These are phyloP conservation scores for Physaria fendleri DNA, from an alignment of 345 rosid species.

Conservation along the genomic window DNA sequence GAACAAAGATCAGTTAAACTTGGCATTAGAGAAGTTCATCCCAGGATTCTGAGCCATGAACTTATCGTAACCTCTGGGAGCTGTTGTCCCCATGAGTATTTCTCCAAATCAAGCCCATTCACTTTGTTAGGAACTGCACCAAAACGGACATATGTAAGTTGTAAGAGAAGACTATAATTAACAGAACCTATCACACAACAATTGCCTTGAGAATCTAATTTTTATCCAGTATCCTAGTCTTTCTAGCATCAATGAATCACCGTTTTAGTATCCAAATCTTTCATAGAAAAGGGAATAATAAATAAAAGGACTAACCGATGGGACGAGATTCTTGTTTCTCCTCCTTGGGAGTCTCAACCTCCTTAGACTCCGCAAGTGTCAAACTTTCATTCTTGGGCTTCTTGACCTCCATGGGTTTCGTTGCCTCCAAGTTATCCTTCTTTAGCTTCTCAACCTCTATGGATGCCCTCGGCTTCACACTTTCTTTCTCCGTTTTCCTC, in stretches of 20 bases:
- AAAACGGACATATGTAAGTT: neutral
- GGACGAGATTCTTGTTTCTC: constrained; percentile 6
- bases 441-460: constrained; percentile 19
- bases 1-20: constrained; percentile 3
- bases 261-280: too few relatives aligned
- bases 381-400: constrained; percentile 15
- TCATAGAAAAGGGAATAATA: too few relatives aligned
- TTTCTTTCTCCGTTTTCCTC: constrained; percentile 33
- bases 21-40: constrained; percentile 28
- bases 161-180: neutral
- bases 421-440: constrained; percentile 3
- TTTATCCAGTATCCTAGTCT: neutral
- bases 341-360: constrained; percentile 21
- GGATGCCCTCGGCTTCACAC: neutral
- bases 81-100: constrained; percentile 83
- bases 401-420: constrained; percentile 19
- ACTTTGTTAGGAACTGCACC: constrained; percentile 78
- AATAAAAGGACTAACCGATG: constrained; percentile 8
- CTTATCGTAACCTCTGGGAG: constrained; percentile 80
- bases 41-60: constrained; percentile 53
- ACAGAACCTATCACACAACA: neutral
- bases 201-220: constrained; percentile 8
- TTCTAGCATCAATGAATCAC: neutral
- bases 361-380: constrained; percentile 11
- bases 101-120: constrained; percentile 83